Evolutionary conservation across 768 basidiomycete species (phyloP), one percentile per base, ranked within the genome.

Genomic region (Suillus clintonianus): DNA sequence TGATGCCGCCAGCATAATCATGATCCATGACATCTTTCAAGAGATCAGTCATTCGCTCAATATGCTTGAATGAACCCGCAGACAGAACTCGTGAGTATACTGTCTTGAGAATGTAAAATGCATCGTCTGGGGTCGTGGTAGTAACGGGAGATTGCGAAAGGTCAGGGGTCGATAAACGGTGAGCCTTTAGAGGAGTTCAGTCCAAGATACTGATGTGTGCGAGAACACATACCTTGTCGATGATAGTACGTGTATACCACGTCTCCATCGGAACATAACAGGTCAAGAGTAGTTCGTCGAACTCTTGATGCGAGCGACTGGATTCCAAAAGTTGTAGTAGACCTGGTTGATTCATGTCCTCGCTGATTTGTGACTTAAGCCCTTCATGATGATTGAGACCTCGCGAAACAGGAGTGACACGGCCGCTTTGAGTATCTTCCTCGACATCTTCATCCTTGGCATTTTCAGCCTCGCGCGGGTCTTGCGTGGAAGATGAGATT

Each of bases 91-190:
- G 86, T 22, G 86, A 81, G 5, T 95, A 81, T 3, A 96, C 89
- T 8, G 88, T 82, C 75, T 97, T 98, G 64, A 99, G 81, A 62
- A 99, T 90, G 77, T 97, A 99, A 78, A 99, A 99, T 2, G 90
- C 91, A 68, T 99, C 97, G 74, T 99, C 97, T 0, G 94, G 93
- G 0, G 87, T 88, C 0, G 92, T 94, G 0, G 90, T 92, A 2
- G 82, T 85, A 13, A 83, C 79, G 58, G 85, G 93, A 45, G 69
- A 78, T 62, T 89, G 84, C 2, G 88, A 83, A 8, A 82, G 72
- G 71, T 98, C 95, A 3, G 86, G 82, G 15, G 81, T 86, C 30
- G 97, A 93, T 48, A 97, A 81, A 30, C 89, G 87, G 70, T 97
- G 95, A 2, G 97, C 97, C 95, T 98, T 68, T 13, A 37, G 55